Evolutionary conservation across 306 rosid genomes (phyloP), one percentile per base, ranked within the genome.

Genomic region (Ormosia semicastrata): DNA sequence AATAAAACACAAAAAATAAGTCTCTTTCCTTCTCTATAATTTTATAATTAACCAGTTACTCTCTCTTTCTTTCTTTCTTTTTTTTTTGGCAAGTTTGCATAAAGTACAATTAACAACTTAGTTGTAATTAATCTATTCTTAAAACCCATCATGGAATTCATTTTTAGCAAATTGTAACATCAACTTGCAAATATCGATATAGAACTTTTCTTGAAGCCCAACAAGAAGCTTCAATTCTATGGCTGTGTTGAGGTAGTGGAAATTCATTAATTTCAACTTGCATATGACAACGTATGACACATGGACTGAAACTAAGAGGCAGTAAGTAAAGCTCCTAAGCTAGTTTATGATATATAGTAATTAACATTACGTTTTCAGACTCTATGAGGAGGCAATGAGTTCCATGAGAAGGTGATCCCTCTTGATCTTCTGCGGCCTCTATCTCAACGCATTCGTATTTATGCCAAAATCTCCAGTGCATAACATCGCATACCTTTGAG

Each of bases 401-500:
- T 65, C 59, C 81, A 65, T 73, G 76, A 71, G 43, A 64, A 9
- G 83, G 62, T 39, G 86, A 69, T 64, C 43, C 78, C 13, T 18
- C 29, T 3, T 70, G 49, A 40, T 54, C 57, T 53, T 54, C 39
- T 33, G 69, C 30, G 1, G 32, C 43, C 29, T 68, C 39, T 59
- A 6, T 24, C 56, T 56, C 86, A 71, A 33, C 33, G 29, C 87
- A 78, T 54, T 83, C 80, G 2, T 72, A 41, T 72, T 13, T 46
- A 65, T 78, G 83, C 50, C 66, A 10, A 34, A 18, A 24, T 24
- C 59, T 72, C 83, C 66, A n/a, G 13, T 84, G 83, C 71, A 4
- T 84, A 14, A 8, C 57, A 3, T 65, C 39, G 17, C 87, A 84
- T 10, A 4, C 47, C n/a, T 72, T 57, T 73, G 87, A 84, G 71